Percentiles rank a stretch among this genome's conserved stretches.
phyloP scores from a whole-genome alignment of 306 rosid species.

The Astragalus glycyphyllos region DNA sequence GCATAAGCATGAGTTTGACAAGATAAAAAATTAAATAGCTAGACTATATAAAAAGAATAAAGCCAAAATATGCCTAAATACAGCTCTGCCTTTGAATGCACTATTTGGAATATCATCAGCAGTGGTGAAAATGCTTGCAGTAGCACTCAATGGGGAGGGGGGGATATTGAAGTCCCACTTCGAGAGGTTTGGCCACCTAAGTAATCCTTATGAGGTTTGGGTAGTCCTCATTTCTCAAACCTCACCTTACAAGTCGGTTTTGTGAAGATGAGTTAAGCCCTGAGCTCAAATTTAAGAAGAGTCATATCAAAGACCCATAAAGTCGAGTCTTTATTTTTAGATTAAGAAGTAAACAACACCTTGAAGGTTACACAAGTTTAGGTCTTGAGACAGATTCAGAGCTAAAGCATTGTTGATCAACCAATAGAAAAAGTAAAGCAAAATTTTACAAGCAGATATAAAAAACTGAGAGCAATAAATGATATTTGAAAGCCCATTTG shows the following conservation, averaged over 20 bases:
- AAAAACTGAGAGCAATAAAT: slow-evolving; percentile 17
- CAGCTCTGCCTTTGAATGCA: slow-evolving; percentile 13
- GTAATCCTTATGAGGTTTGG: too few species aligned
- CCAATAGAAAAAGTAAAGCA: slow-evolving; percentile 8
- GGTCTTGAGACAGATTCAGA: neutral
- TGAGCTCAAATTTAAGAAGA: neutral
- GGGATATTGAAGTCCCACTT: too few species aligned
- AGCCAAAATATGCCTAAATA: slow-evolving; percentile 7
- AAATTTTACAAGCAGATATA: slow-evolving; percentile 4
- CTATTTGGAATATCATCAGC: slow-evolving; percentile 20
- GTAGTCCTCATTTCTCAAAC: too few species aligned
- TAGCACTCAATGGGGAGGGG: neutral
- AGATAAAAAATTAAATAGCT: slow-evolving; percentile 29
- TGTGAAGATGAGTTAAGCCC: too few species aligned
- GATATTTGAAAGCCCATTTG: slow-evolving; percentile 28
- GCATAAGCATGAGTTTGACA: slow-evolving; percentile 40
- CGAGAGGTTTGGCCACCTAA: too few species aligned
- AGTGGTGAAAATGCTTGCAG: slow-evolving; percentile 27
- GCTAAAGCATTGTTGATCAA: slow-evolving; percentile 20
- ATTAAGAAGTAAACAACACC: slow-evolving; percentile 16
- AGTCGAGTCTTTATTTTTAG: slow-evolving; percentile 5
- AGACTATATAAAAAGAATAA: slow-evolving; percentile 1
- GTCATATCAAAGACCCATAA: slow-evolving; percentile 15
- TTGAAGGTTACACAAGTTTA: slow-evolving; percentile 16
- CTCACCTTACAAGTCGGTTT: too few species aligned